Conservation (phyloP, 176 grass and related monocot species). For the Oryza longistaminata region DNA sequence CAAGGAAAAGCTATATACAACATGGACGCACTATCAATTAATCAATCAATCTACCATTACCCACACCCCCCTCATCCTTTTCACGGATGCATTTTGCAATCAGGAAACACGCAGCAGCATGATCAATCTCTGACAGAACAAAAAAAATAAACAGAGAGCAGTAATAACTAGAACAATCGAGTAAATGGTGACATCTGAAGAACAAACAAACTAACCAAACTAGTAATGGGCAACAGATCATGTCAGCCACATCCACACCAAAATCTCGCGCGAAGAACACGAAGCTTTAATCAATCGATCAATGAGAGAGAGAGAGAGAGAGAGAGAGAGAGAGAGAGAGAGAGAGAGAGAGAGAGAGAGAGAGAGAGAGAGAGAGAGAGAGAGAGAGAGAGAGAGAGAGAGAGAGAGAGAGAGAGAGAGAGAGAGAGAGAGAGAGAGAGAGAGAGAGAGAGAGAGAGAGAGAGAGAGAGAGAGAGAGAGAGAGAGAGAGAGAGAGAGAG, state of each 20-base stretch:
- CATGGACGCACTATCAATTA: neutral
- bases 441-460: neutral
- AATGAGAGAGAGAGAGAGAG: neutral
- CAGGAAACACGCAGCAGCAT: neutral
- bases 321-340: neutral
- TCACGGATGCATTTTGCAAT: neutral
- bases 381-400: neutral
- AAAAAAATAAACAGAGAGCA: neutral
- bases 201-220: too few species aligned
- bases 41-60: neutral
- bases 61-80: neutral
- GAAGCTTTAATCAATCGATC: neutral
- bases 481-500: neutral
- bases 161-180: neutral
- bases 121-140: neutral
- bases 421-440: neutral
- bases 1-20: neutral
- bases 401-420: neutral
- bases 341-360: neutral
- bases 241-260: neutral
- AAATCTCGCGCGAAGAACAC: neutral
- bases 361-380: neutral
- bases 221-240: constrained; percentile 32
- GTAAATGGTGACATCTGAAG: too few species aligned
- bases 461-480: neutral